phyloP scores from a whole-genome alignment of 257 asterid genomes.

The Nicotiana knightiana region DNA sequence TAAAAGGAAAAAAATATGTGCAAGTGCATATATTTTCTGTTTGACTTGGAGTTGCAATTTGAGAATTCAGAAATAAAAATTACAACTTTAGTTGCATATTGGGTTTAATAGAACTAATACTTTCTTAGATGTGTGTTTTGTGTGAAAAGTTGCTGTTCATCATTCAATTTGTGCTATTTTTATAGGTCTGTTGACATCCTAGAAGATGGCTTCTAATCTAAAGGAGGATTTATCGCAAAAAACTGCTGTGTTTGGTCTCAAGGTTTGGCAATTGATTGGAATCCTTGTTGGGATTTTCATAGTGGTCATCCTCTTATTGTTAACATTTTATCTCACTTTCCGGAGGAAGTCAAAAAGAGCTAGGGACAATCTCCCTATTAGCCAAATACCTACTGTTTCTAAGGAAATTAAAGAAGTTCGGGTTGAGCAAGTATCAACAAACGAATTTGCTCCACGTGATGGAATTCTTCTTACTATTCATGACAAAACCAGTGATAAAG shows the following conservation, averaged over 20 bases:
- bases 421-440: conserved; percentile 67
- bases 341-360: conserved; percentile 53
- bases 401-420: conserved; percentile 91
- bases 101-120: neutral
- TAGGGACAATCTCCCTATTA: conserved; percentile 43
- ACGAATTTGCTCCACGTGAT: conserved; percentile 56
- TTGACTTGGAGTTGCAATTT: conserved; percentile 3
- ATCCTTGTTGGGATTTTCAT: conserved; percentile 66
- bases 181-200: conserved; percentile 34
- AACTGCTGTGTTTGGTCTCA: conserved; percentile 60
- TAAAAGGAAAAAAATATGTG: too few relatives aligned
- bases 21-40: neutral
- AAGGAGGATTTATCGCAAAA: conserved; percentile 50
- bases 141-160: neutral
- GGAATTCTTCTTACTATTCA: conserved; percentile 81
- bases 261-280: conserved; percentile 91
- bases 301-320: conserved; percentile 52
- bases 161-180: conserved; percentile 15
- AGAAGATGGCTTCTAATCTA: conserved; percentile 75
- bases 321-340: conserved; percentile 64
- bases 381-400: conserved; percentile 71
- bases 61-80: neutral
- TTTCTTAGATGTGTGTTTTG: neutral
- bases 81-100: neutral
- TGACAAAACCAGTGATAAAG: conserved; percentile 65